Base-by-base conservation (phyloP, 768 basidiomycete genomes). In the Neoboletus subvelutipes region DNA sequence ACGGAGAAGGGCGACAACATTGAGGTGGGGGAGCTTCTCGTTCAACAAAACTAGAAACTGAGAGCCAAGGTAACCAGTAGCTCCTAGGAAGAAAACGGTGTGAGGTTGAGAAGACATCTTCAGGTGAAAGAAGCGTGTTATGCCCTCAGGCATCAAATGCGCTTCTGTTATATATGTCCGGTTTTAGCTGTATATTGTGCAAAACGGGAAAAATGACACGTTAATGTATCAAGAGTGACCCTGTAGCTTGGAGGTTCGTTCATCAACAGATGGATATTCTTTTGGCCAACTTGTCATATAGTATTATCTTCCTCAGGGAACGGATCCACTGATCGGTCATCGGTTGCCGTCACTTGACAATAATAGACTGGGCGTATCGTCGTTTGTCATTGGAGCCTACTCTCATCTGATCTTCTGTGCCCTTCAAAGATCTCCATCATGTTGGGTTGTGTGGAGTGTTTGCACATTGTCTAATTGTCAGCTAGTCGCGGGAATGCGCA, bases 11-110 rank as follows among this genome's bases (percentile, higher is more conserved):
- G 76, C 75, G 5, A 71, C 55, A 34, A 80, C 61, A 51, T 67
- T 71, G 34, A 72, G 63, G 7, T 71, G 57, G 1, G 75, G 74
- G 31, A 65, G 67, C 26, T 74, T 71, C 42, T 64, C 62, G 12
- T 70, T 73, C 7, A 77, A 63, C 18, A 70, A 54, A 2, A 68
- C 15, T 6, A 79, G 63, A 57, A 79, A 71, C 50, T 78, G 74
- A 20, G 73, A 76, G 22, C 76, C 77, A 37, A 79, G 64, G 62
- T 74, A 78, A 20, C 78, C 78, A 3, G 77, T 77, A 1, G 77
- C 78, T 8, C 78, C 78, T 17, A 79, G 66, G 50, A 78, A 68
- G 64, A 80, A 76, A 54, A 78, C 64, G 12, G 66, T 64, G 24
- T 52, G 64, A 24, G 50, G 34, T 18, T 45, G 56, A 18, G 36